These are phyloP conservation scores for Botryotinia calthae DNA, from an alignment of 2,329 filamentous ascomycete species.

Conservation along the genomic window DNA sequence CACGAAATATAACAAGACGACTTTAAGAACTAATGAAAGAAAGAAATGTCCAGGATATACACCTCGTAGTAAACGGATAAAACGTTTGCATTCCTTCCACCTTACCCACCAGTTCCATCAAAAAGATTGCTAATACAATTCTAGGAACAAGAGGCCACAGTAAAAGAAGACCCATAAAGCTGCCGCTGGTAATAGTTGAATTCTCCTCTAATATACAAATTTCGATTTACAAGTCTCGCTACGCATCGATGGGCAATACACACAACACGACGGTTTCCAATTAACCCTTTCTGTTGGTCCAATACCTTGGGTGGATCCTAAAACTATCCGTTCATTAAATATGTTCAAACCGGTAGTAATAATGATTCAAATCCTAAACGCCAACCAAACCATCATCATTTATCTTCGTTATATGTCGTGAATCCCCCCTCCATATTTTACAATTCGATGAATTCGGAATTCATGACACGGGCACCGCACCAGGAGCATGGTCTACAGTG, in stretches of 20 bases:
- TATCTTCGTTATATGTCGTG: slow-evolving; percentile 6
- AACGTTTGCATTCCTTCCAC: neutral
- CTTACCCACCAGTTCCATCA: neutral
- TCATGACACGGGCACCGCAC: neutral
- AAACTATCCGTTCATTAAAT: neutral
- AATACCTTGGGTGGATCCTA: slow-evolving; percentile 6
- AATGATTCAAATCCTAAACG: slow-evolving; percentile 2
- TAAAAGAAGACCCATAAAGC: neutral
- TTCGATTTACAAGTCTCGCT: neutral
- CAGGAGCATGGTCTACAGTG: neutral
- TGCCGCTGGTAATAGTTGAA: neutral
- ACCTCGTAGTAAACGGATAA: neutral
- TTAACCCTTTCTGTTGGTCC: neutral
- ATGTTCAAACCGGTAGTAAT: neutral
- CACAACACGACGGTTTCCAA: neutral
- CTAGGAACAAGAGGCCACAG: neutral
- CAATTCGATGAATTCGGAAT: neutral
- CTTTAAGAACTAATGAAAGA: neutral
- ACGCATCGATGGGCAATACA: neutral
- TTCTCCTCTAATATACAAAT: slow-evolving; percentile 1
- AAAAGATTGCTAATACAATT: neutral
- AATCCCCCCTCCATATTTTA: neutral
- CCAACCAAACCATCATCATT: slow-evolving; percentile 4
- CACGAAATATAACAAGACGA: neutral
- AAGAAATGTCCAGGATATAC: too few species aligned